These are phyloP conservation scores for Neolentinus lepideus DNA, from an alignment of 1,284 basidiomycete genomes.

Conservation along the genomic window DNA sequence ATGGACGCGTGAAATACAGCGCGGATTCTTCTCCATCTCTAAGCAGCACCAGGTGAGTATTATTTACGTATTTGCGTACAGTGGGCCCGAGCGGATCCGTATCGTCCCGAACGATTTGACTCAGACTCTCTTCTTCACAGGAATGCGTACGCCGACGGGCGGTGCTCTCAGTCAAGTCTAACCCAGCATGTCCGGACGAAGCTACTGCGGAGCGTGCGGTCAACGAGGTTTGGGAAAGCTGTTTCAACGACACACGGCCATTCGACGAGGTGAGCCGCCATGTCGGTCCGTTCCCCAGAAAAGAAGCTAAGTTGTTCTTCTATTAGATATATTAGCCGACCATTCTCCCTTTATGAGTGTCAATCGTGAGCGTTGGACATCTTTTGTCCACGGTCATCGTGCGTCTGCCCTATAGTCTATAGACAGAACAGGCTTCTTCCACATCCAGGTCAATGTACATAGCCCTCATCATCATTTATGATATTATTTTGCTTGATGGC, in stretches of 20 bases:
- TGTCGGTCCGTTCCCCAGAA: background rate
- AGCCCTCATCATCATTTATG: background rate
- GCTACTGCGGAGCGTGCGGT: slow-evolving; percentile 83
- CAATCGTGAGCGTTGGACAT: background rate
- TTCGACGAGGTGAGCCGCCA: slow-evolving; percentile 80
- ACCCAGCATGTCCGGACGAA: slow-evolving; percentile 74
- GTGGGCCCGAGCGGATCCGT: background rate
- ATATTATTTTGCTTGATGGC: background rate
- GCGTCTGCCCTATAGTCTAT: background rate
- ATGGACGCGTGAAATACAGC: slow-evolving; percentile 73
- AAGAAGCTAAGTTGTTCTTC: background rate
- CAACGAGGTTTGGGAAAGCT: slow-evolving; percentile 96
- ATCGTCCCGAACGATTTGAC: background rate
- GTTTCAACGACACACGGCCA: slow-evolving; percentile 91
- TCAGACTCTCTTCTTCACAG: slow-evolving; percentile 28
- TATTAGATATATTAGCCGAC: slow-evolving; percentile 2
- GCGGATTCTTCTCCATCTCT: slow-evolving; percentile 73
- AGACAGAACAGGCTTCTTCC: background rate
- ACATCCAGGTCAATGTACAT: background rate
- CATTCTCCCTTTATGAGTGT: background rate
- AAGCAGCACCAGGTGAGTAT: slow-evolving; percentile 85
- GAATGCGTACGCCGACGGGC: slow-evolving; percentile 88
- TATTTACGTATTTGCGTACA: background rate
- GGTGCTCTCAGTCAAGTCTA: slow-evolving; percentile 72
- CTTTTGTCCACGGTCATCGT: background rate